Conservation (phyloP, 495 filamentous ascomycete genomes). For the Paragyromitra xinjiangensis region DNA sequence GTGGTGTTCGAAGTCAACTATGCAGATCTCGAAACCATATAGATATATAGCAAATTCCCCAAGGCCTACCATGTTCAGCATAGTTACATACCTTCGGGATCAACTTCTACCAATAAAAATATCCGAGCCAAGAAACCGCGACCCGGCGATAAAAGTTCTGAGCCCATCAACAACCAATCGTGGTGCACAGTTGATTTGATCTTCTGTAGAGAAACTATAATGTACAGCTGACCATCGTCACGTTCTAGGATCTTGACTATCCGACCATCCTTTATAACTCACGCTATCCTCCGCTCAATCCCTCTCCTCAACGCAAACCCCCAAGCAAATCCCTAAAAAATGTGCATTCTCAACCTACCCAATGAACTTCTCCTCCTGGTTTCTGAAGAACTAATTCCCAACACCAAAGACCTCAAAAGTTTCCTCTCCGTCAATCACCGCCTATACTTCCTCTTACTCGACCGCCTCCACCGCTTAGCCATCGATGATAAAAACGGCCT, state of each 20-base stretch:
- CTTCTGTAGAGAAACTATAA: background rate
- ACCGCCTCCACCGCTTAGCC: conserved; percentile 19
- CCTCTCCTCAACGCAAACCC: background rate
- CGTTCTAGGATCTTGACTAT: background rate
- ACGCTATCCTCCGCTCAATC: background rate
- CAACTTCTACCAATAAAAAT: background rate
- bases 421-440: conserved; percentile 22
- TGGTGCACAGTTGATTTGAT: background rate
- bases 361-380: conserved; percentile 28
- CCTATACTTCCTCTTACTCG: conserved; percentile 13
- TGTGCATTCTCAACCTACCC: conserved; percentile 20
- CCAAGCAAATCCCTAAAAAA: background rate
- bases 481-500: background rate
- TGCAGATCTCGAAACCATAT: background rate
- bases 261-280: background rate
- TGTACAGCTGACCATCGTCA: background rate
- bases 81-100: background rate
- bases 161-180: background rate
- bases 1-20: background rate
- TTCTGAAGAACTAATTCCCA: background rate
- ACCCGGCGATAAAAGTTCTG: background rate
- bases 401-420: conserved; percentile 15
- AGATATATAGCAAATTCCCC: background rate
- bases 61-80: background rate
- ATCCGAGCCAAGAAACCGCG: background rate